Percentiles rank a stretch among this genome's conserved stretches.
phyloP scores from a whole-genome alignment of 2,329 filamentous ascomycete genomes.

The Teratosphaeriaceae sp. region DNA sequence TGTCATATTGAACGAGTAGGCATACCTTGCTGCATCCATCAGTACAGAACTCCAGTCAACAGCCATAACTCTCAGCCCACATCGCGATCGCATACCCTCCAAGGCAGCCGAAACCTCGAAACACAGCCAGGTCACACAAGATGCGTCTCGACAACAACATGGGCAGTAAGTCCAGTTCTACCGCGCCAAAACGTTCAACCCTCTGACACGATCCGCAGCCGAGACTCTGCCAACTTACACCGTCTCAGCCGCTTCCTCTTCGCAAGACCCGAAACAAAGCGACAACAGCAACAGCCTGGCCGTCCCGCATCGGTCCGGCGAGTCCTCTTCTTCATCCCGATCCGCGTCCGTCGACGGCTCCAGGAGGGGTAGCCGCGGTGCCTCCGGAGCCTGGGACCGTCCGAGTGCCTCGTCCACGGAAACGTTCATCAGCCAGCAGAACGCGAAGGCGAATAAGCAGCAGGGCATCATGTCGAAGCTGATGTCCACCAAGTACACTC shows the following conservation, averaged over 20 bases:
- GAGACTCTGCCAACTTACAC: background rate
- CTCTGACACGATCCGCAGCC: background rate
- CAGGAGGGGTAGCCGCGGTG: background rate
- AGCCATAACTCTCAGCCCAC: background rate
- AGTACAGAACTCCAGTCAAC: no score
- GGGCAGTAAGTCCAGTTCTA: background rate
- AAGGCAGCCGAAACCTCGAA: background rate
- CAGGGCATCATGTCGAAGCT: no score
- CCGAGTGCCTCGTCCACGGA: no score
- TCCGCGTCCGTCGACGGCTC: background rate
- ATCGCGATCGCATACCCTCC: background rate
- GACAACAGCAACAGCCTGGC: background rate
- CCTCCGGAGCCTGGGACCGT: background rate
- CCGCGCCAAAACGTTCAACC: background rate
- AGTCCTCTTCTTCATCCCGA: background rate
- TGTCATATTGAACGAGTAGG: no score
- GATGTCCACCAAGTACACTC: no score
- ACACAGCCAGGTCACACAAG: background rate
- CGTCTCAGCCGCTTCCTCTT: background rate
- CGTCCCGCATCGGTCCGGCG: background rate
- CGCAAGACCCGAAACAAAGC: background rate
- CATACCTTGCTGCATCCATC: no score
- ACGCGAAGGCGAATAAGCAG: no score
- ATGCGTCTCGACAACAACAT: background rate
- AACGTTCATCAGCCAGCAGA: no score